A percentile compares a stretch with the other conserved stretches of the same genome.
Conservation (phyloP, 1,284 basidiomycete species). For the Cutaneotrichosporon spelunceum region DNA sequence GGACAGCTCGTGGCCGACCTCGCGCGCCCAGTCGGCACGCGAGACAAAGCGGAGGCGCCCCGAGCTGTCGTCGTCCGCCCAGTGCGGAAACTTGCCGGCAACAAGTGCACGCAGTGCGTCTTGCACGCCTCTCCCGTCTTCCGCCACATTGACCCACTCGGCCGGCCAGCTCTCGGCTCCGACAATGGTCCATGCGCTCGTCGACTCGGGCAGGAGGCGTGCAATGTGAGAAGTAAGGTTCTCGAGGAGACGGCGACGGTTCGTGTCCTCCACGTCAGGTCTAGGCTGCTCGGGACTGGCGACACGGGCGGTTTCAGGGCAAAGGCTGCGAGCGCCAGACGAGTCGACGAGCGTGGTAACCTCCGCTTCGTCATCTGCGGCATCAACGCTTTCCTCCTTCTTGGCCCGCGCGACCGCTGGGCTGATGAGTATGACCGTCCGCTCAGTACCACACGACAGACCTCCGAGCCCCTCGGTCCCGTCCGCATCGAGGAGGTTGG, state of each 20-base stretch:
- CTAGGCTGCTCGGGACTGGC: background rate
- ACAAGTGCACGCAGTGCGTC: background rate
- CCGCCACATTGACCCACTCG: background rate
- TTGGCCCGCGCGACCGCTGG: background rate
- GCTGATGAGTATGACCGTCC: background rate
- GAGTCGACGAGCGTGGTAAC: background rate
- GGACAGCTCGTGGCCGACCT: background rate
- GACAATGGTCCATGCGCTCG: background rate
- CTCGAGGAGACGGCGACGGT: background rate
- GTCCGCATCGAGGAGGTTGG: background rate
- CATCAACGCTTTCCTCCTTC: background rate
- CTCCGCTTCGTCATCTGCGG: background rate
- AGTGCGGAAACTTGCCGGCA: background rate
- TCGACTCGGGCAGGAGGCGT: slow-evolving; percentile 1
- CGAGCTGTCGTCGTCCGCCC: background rate
- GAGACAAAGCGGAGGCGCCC: background rate
- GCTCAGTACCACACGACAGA: background rate
- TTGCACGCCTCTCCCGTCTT: background rate
- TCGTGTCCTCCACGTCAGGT: background rate
- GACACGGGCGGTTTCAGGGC: background rate
- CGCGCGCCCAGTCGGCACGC: background rate
- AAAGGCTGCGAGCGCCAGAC: background rate
- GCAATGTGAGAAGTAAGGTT: background rate
- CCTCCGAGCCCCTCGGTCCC: background rate
- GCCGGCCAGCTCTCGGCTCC: background rate